Evolutionary conservation across 2,329 filamentous ascomycete genomes (phyloP), one percentile per base, ranked within the genome.

Genomic region (Pyricularia sp.): DNA sequence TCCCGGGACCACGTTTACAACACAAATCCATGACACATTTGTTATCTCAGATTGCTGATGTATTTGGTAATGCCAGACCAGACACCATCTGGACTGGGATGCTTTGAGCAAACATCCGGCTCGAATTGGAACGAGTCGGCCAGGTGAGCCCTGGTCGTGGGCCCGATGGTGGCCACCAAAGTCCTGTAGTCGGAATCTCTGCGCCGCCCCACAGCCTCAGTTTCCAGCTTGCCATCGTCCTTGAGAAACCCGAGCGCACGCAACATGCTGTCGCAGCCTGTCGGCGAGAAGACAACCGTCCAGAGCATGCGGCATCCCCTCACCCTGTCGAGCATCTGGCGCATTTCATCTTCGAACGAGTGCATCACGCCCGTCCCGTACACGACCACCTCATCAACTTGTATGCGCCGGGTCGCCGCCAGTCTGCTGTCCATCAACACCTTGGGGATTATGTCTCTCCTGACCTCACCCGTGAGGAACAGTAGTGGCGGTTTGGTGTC

Each of bases 401-500:
- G 78, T 26, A 95, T 90, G 66, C 86, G 82, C 68, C 79, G 78
- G 17, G 81, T 75, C 0, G 76, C 71, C 0, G 84, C 78, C 10
- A 93, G 79, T 0, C 76, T 73, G 0, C 81, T 75, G 58, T 86
- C 84, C 82, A 89, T 91, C 55, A 98, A 81, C 1, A 87, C 92
- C 73, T 86, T 92, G 1, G 95, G 94, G 71, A 99, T 97, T 72
- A 97, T 88, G 77, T 98, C 95, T 64, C 95, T 83, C 68, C 93
- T 86, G 76, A 94, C 92, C 76, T 97, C 94, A 25, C 95, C 95
- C 0, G 97, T 93, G 17, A 96, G 85, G 77, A 98, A 99, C 0
- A 98, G 81, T 5, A 98, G 78, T 0, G 90, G 85, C 0, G 86
- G 88, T 73, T 88, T 87, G 17, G 72, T 74, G 12, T 76, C 66